phyloP scores from a whole-genome alignment of 148 eudicot species.

The Pouteria glomerata region DNA sequence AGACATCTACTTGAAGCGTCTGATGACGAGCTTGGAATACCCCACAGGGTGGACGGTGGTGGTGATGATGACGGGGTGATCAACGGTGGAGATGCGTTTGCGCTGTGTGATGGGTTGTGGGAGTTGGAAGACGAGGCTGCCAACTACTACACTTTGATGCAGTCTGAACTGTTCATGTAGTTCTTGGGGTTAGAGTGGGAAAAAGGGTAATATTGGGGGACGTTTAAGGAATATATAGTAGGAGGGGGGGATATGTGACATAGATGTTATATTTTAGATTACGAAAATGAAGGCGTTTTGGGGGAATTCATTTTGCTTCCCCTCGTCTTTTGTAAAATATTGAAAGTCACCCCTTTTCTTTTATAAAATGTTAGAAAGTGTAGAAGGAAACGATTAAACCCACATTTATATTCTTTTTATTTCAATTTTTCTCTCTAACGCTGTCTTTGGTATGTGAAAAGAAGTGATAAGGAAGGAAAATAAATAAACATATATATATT shows the following conservation, averaged over 20 bases:
- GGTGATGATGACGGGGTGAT: slow-evolving; percentile 23
- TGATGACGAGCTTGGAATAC: slow-evolving; percentile 89
- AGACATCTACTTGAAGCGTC: slow-evolving; percentile 90
- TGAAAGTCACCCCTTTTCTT: slow-evolving; percentile 1
- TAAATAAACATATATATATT: too few relatives aligned
- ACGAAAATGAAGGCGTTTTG: slow-evolving; percentile 15
- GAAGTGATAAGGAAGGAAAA: too few relatives aligned
- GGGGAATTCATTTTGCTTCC: slow-evolving; percentile 22
- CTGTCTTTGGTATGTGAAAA: too few relatives aligned
- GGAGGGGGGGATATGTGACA: too few relatives aligned
- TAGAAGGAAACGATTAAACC: too few relatives aligned
- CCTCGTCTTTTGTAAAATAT: slow-evolving; percentile 26
- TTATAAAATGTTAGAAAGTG: slow-evolving; percentile 8
- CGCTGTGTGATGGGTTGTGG: slow-evolving; percentile 58
- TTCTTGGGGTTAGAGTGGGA: slow-evolving; percentile 23
- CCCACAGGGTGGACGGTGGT: slow-evolving; percentile 27
- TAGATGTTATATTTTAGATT: too few relatives aligned
- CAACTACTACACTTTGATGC: slow-evolving; percentile 55
- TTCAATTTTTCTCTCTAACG: too few relatives aligned
- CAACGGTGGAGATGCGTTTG: slow-evolving; percentile 27
- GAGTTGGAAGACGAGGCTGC: slow-evolving; percentile 89
- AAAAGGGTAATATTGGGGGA: slow-evolving; percentile 18
- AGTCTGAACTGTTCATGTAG: slow-evolving; percentile 68
- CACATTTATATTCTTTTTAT: too few relatives aligned
- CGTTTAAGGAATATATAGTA: slow-evolving; percentile 8